Base-by-base conservation (phyloP, 2,329 filamentous ascomycete species). In the Mycosphaerelloides madeirae region DNA sequence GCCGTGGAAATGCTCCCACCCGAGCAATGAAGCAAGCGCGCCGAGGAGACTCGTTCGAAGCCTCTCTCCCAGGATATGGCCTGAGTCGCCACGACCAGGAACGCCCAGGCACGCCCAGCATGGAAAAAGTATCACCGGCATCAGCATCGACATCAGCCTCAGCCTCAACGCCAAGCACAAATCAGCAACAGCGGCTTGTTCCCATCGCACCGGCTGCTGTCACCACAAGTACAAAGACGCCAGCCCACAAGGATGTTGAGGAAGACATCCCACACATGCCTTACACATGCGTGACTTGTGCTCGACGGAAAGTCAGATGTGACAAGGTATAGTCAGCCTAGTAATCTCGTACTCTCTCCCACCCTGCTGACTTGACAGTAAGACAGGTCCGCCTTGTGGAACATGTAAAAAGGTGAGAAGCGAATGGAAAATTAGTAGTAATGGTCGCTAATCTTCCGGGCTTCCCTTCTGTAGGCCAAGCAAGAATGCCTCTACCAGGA, bases 401-500 rank as follows among this genome's bases (percentile, higher is more conserved):
- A 60, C 60, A 18, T 69, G 67, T 46, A 50, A 46, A 8, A 66
- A 63, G 44, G n/a, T n/a, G n/a, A n/a, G n/a, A n/a, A n/a, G n/a
- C n/a, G n/a, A n/a, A n/a, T n/a, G n/a, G n/a, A n/a, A n/a, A n/a
- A n/a, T n/a, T n/a, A n/a, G n/a, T n/a, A n/a, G n/a, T n/a, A n/a
- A n/a, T n/a, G n/a, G n/a, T n/a, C n/a, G n/a, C n/a, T n/a, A n/a
- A n/a, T n/a, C n/a, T n/a, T n/a, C n/a, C n/a, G n/a, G n/a, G n/a
- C n/a, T n/a, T n/a, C n/a, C n/a, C n/a, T n/a, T n/a, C n/a, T n/a
- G n/a, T n/a, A n/a, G n/a, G 48, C 50, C 13, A 61, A 63, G 35
- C 50, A 68, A 3, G 54, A 65, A 12, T 74, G 71, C 48, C 20
- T 61, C 6, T 75, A 73, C 33, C 64, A 67, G 44, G 60, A 63